These are phyloP conservation scores for Pseudogymnoascus sp. DNA, from an alignment of 2,329 filamentous ascomycete genomes.

Conservation along the genomic window DNA sequence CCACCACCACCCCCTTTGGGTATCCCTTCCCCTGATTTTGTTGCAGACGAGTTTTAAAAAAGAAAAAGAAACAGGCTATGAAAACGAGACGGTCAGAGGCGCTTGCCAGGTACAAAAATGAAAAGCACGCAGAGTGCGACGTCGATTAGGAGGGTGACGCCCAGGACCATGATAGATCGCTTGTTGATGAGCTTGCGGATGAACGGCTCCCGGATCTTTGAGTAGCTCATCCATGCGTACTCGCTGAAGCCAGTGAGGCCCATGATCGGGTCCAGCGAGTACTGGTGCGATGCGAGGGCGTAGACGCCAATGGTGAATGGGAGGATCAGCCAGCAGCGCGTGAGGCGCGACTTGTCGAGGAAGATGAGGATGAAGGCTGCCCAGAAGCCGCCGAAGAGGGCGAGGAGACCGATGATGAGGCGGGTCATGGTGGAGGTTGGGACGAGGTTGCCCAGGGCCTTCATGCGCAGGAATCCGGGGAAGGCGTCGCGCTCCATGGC, in stretches of 20 bases:
- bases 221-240: constrained; percentile 92
- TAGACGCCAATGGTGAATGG: constrained; percentile 91
- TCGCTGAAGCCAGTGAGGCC: constrained; percentile 87
- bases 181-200: constrained; percentile 79
- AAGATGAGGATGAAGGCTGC: constrained; percentile 89
- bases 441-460: constrained; percentile 91
- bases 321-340: constrained; percentile 77
- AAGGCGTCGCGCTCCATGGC: constrained; percentile 99
- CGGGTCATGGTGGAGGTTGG: constrained; percentile 82
- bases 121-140: constrained; percentile 82
- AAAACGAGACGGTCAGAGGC: constrained; percentile 45
- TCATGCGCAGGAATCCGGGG: constrained; percentile 88
- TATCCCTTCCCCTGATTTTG: background rate
- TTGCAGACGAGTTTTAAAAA: background rate
- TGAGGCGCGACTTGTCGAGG: constrained; percentile 65
- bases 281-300: constrained; percentile 83
- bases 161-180: constrained; percentile 72
- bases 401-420: constrained; percentile 73
- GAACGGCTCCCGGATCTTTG: constrained; percentile 80
- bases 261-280: constrained; percentile 86
- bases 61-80: background rate
- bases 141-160: constrained; percentile 67
- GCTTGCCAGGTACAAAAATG: constrained; percentile 86
- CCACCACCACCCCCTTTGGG: background rate
- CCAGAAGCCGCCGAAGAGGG: constrained; percentile 92